Conservation (phyloP, 1,284 basidiomycete genomes). For the Trichosporon coremiiforme region DNA sequence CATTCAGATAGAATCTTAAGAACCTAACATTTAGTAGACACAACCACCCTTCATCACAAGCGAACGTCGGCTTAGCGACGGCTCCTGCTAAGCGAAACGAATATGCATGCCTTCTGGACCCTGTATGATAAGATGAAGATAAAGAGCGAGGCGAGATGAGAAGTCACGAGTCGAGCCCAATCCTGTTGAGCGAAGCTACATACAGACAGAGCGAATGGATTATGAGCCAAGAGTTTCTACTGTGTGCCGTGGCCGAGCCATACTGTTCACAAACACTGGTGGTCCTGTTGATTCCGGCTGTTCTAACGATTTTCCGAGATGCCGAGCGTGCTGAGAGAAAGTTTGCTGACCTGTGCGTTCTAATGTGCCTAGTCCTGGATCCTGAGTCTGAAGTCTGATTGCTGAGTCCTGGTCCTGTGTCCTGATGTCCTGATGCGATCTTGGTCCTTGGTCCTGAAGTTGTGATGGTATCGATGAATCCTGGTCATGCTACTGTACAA, state of each 20-base stretch:
- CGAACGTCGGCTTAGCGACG: neutral
- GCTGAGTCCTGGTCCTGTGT: neutral
- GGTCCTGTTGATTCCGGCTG: too few species aligned
- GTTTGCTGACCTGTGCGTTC: neutral
- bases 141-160: neutral
- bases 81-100: neutral
- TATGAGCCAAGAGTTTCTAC: neutral
- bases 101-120: neutral
- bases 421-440: neutral
- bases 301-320: neutral
- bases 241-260: too few species aligned
- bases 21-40: neutral
- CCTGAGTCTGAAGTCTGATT: neutral
- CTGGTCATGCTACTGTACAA: conserved; percentile 10
- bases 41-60: neutral
- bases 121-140: conserved; percentile 4
- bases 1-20: neutral
- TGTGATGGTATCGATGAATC: conserved; percentile 4
- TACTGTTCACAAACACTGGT: too few species aligned
- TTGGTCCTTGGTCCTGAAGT: neutral
- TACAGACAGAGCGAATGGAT: neutral
- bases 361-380: neutral
- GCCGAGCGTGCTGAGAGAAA: neutral
- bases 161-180: neutral
- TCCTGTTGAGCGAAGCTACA: too few species aligned